Evolutionary conservation across 2,329 filamentous ascomycete species (phyloP).

Genomic region (Elsinoe batatas): DNA sequence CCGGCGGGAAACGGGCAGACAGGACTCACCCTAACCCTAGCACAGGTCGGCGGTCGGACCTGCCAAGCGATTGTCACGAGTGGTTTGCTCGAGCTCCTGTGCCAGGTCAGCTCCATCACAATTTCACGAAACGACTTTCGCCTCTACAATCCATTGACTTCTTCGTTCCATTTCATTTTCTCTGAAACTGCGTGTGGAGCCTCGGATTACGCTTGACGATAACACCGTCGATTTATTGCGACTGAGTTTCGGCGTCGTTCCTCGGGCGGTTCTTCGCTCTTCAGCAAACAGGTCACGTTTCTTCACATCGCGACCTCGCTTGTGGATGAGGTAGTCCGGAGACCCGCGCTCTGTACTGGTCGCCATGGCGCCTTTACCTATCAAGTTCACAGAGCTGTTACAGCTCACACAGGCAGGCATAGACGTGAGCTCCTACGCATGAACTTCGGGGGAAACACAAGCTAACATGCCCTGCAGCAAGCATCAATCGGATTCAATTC

Average conservation of each 20-base stretch:
- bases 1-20: background rate
- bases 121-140: background rate
- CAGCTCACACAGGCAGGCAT: constrained; percentile 44
- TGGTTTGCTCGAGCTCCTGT: constrained; percentile 8
- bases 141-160: background rate
- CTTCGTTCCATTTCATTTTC: background rate
- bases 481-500: constrained; percentile 76
- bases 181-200: background rate
- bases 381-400: constrained; percentile 87
- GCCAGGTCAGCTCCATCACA: background rate
- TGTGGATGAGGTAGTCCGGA: constrained; percentile 14
- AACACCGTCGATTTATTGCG: background rate
- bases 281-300: constrained; percentile 3
- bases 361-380: constrained; percentile 63
- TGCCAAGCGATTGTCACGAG: background rate
- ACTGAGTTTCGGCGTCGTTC: background rate
- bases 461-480: constrained; percentile 37
- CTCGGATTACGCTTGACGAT: background rate
- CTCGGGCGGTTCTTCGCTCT: constrained; percentile 8
- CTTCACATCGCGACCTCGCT: constrained; percentile 13
- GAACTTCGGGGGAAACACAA: constrained; percentile 10
- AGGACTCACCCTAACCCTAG: background rate
- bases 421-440: constrained; percentile 30
- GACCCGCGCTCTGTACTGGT: constrained; percentile 7
- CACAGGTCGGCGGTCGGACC: background rate